Percentiles rank a stretch among this genome's conserved stretches.
Conservation (phyloP, 164 flowering plant species). For the Sextonia rubra region DNA sequence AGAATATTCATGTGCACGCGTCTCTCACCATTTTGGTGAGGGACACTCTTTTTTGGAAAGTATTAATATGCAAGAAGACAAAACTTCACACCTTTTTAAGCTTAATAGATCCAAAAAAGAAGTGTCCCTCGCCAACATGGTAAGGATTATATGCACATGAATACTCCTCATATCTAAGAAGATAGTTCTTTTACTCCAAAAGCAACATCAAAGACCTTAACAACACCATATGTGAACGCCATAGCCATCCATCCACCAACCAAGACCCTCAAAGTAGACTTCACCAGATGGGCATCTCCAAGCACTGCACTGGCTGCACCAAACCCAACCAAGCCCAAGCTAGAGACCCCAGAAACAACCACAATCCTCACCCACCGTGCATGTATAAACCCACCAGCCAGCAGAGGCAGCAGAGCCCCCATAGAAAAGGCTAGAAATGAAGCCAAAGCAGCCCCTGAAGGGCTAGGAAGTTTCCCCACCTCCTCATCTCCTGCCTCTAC, state of each 20-base stretch:
- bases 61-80: too few relatives aligned
- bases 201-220: background rate
- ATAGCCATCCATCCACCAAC: slow-evolving; percentile 13
- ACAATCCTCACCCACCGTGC: background rate
- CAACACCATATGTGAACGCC: slow-evolving; percentile 8
- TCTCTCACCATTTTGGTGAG: too few relatives aligned
- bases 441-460: slow-evolving; percentile 1
- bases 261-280: slow-evolving; percentile 4
- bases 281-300: slow-evolving; percentile 3
- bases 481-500: background rate
- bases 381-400: slow-evolving; percentile 9
- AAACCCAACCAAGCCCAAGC: slow-evolving; percentile 5
- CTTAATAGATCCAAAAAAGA: too few relatives aligned
- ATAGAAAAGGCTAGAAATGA: slow-evolving; percentile 4
- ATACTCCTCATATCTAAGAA: too few relatives aligned
- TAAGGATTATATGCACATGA: too few relatives aligned
- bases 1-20: too few relatives aligned
- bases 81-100: too few relatives aligned
- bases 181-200: background rate
- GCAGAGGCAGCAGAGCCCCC: slow-evolving; percentile 4
- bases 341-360: slow-evolving; percentile 2
- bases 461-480: slow-evolving; percentile 7
- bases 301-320: slow-evolving; percentile 8
- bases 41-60: too few relatives aligned
- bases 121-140: too few relatives aligned